Conservation (phyloP, 345 rosid genomes). For the Murraya paniculata region DNA sequence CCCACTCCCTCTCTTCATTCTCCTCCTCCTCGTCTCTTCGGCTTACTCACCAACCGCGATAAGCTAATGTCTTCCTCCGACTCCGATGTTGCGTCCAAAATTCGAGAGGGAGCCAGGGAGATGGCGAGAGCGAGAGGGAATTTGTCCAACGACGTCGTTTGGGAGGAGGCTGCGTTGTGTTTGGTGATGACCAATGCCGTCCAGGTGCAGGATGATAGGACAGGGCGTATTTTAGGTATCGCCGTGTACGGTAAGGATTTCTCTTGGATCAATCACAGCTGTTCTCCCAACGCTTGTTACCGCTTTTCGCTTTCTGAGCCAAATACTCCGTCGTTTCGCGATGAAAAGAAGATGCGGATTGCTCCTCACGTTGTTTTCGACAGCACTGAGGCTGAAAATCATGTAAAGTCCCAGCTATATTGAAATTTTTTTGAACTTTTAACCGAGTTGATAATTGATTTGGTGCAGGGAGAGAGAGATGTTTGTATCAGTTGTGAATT, state of each 20-base stretch:
- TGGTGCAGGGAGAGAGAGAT: constrained; percentile 35
- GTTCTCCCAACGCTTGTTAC: constrained; percentile 82
- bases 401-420: neutral
- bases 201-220: constrained; percentile 71
- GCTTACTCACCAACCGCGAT: constrained; percentile 60
- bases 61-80: constrained; percentile 29
- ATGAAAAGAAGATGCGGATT: constrained; percentile 20
- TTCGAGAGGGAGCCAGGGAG: constrained; percentile 39
- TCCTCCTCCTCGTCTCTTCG: constrained; percentile 27
- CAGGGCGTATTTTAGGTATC: constrained; percentile 53
- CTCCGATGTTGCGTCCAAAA: constrained; percentile 28
- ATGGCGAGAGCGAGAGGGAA: constrained; percentile 31
- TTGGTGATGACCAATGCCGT: constrained; percentile 73
- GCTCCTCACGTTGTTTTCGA: constrained; percentile 22
- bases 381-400: constrained; percentile 4
- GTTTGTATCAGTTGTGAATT: constrained; percentile 12
- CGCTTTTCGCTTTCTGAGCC: constrained; percentile 46
- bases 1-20: neutral
- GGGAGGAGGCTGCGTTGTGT: constrained; percentile 59
- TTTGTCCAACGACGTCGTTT: constrained; percentile 1
- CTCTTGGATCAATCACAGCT: constrained; percentile 93
- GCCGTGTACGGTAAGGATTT: constrained; percentile 54
- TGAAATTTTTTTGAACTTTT: neutral
- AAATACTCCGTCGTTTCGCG: constrained; percentile 4
- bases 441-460: constrained; percentile 13